phyloP scores from a whole-genome alignment of 2,329 filamentous ascomycete genomes.

The Colletotrichum coccodes region DNA sequence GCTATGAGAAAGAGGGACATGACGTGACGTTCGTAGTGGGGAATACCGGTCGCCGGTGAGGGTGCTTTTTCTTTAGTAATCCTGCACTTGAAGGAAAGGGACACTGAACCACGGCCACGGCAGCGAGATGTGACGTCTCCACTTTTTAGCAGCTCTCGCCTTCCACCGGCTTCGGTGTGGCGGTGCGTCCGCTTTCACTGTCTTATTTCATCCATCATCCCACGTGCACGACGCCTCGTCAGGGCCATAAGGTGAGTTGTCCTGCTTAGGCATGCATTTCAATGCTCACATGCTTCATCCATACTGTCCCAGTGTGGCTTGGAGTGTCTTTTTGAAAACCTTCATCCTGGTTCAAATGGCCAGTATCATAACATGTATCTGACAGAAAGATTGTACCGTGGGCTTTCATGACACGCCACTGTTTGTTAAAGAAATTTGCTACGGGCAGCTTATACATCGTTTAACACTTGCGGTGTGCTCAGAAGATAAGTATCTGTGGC shows the following conservation, averaged over 20 bases:
- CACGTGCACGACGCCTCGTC: background rate
- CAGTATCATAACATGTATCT: background rate
- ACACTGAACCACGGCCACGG: background rate
- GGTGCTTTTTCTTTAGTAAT: constrained; percentile 13
- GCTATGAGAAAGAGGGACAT: background rate
- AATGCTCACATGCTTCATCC: background rate
- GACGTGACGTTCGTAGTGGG: constrained; percentile 27
- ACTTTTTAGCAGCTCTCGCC: constrained; percentile 6
- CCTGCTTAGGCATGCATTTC: no score
- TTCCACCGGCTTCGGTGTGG: constrained; percentile 32
- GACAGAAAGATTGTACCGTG: no score
- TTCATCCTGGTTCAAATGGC: background rate
- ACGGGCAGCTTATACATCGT: no score
- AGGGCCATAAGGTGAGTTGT: background rate
- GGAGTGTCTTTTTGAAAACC: background rate
- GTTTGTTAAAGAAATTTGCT: no score
- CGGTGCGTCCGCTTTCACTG: background rate
- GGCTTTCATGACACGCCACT: no score
- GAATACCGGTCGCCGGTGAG: background rate
- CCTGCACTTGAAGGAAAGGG: background rate
- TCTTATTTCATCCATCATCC: background rate
- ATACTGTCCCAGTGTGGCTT: background rate
- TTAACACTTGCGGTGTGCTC: no score
- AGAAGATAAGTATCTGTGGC: no score
- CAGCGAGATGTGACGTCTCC: constrained; percentile 1